Percentiles rank a stretch among this genome's conserved stretches.
Evolutionary conservation across 2,329 filamentous ascomycete genomes (phyloP).

Genomic region (Xylogone sp.): DNA sequence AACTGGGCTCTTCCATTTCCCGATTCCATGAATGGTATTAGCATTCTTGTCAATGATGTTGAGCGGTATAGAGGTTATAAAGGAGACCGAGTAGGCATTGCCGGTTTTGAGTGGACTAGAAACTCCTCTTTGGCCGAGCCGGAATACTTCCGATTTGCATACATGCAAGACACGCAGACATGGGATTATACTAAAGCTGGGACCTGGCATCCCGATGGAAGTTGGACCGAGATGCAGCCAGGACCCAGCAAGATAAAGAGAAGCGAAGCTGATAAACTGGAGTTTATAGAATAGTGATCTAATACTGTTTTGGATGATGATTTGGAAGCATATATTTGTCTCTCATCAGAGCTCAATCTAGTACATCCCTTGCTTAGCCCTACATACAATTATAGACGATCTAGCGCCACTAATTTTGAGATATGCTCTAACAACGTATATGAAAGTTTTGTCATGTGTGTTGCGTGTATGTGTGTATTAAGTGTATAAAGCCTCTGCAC

Average conservation of each 20-base stretch:
- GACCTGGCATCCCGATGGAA: constrained; percentile 59
- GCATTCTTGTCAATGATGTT: constrained; percentile 80
- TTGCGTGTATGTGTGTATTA: background rate
- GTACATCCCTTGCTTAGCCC: too few species aligned
- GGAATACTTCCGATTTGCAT: constrained; percentile 77
- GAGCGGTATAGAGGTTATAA: constrained; percentile 75
- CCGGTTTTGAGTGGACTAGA: constrained; percentile 57
- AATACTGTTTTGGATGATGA: too few species aligned
- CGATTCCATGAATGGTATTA: constrained; percentile 67
- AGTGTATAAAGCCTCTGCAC: background rate
- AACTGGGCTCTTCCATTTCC: constrained; percentile 33
- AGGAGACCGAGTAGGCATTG: constrained; percentile 40
- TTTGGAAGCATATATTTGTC: too few species aligned
- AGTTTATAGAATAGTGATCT: background rate
- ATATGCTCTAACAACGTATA: background rate
- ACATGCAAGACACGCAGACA: constrained; percentile 59
- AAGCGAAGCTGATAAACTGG: constrained; percentile 15
- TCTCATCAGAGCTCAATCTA: too few species aligned
- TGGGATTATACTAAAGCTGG: constrained; percentile 76
- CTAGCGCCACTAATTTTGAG: too few species aligned
- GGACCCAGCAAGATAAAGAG: constrained; percentile 27
- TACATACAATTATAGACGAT: too few species aligned
- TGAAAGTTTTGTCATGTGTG: background rate
- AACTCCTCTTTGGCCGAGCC: constrained; percentile 41
- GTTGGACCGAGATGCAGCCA: constrained; percentile 59